These are phyloP conservation scores for Erodium texanum DNA, from an alignment of 441 rosid species.

Conservation along the genomic window DNA sequence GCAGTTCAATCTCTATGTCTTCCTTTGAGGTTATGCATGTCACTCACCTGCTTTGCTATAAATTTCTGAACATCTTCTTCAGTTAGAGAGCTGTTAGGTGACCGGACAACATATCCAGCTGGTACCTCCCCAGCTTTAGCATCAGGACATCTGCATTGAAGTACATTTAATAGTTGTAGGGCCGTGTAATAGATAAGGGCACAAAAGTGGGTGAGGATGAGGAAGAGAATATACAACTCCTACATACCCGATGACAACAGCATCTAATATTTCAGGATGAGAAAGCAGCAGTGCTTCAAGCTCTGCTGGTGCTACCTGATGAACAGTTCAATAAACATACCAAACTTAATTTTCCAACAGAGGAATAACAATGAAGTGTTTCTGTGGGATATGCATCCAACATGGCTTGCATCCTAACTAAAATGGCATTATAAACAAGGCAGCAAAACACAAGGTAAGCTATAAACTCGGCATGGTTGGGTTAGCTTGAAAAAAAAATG, in stretches of 20 bases:
- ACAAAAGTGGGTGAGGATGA: neutral
- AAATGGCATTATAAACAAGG: neutral
- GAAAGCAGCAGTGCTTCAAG: conserved; percentile 91
- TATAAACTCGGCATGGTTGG: neutral
- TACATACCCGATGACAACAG: conserved; percentile 84
- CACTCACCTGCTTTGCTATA: conserved; percentile 58
- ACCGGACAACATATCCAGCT: conserved; percentile 66
- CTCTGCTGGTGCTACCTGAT: conserved; percentile 92
- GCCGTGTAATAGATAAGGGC: neutral
- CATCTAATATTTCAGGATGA: conserved; percentile 69
- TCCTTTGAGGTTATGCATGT: neutral
- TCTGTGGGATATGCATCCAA: neutral
- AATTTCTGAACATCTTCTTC: conserved; percentile 54
- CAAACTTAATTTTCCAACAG: neutral
- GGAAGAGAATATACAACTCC: neutral
- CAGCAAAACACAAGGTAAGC: neutral
- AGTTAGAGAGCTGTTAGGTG: conserved; percentile 54
- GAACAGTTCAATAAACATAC: neutral
- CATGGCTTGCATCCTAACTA: neutral
- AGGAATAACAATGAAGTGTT: neutral
- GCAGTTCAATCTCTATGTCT: neutral
- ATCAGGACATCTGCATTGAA: conserved; percentile 55
- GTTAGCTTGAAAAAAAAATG: neutral
- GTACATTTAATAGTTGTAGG: neutral
- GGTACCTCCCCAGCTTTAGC: conserved; percentile 95